These are phyloP conservation scores for Aspergillus melleus DNA, from an alignment of 2,329 filamentous ascomycete genomes.

Conservation along the genomic window DNA sequence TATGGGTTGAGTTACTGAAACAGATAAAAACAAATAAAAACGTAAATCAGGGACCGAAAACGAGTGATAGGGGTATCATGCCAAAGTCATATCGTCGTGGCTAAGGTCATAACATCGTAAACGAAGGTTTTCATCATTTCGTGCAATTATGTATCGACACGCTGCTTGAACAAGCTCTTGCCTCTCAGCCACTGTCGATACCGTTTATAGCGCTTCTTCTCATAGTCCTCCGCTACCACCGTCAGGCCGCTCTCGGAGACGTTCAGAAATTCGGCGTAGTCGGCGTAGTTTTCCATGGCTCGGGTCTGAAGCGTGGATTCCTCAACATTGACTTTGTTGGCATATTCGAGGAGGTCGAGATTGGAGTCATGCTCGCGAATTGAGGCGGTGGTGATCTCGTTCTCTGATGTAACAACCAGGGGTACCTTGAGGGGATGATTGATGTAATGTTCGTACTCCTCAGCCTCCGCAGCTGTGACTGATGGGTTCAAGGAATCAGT, in stretches of 20 bases:
- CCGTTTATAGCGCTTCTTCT: constrained; percentile 94
- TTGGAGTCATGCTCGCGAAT: constrained; percentile 43
- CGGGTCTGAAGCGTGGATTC: constrained; percentile 46
- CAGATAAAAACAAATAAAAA: background rate
- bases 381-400: constrained; percentile 36
- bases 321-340: constrained; percentile 66
- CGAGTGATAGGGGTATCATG: background rate
- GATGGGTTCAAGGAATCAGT: constrained; percentile 81
- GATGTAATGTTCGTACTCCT: constrained; percentile 87
- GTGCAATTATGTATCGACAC: constrained; percentile 47
- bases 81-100: background rate
- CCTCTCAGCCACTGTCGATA: constrained; percentile 93
- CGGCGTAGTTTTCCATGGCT: constrained; percentile 65
- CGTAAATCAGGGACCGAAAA: background rate
- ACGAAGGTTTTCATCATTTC: background rate
- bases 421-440: constrained; percentile 86
- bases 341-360: constrained; percentile 76
- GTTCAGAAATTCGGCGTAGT: constrained; percentile 75
- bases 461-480: constrained; percentile 72
- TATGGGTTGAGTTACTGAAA: background rate
- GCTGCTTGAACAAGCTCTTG: constrained; percentile 95
- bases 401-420: constrained; percentile 54
- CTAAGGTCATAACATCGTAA: constrained; percentile 1
- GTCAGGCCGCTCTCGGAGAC: constrained; percentile 82
- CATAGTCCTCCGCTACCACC: constrained; percentile 79